Percentiles rank a stretch among this genome's conserved stretches.
phyloP scores from a whole-genome alignment of 140 eudicot genomes.

The Oenanthe javanica region DNA sequence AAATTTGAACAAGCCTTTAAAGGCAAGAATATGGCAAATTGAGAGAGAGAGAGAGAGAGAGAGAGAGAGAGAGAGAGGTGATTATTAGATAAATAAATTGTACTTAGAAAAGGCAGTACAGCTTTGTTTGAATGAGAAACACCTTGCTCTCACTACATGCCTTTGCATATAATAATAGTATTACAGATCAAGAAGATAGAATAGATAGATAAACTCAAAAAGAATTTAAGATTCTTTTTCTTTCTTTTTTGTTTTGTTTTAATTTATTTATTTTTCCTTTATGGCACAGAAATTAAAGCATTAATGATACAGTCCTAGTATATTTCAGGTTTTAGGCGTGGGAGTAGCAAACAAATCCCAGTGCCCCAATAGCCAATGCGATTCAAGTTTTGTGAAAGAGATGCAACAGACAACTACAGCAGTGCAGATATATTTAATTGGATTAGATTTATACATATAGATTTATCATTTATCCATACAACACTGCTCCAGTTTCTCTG shows the following conservation, averaged over 20 bases:
- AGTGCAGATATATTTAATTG: slow-evolving; percentile 14
- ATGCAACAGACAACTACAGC: slow-evolving; percentile 44
- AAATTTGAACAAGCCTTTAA: not conserved
- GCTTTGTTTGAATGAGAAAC: slow-evolving; percentile 14
- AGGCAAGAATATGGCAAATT: not conserved
- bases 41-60: not conserved
- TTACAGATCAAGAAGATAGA: slow-evolving; percentile 7
- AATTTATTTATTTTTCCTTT: slow-evolving; percentile 6
- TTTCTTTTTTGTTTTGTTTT: not conserved
- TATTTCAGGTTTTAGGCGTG: slow-evolving; percentile 38
- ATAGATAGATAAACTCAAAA: slow-evolving; percentile 20
- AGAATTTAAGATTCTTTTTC: slow-evolving; percentile 33
- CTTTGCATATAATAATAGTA: slow-evolving; percentile 20
- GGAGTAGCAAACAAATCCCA: slow-evolving; percentile 81
- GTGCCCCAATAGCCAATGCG: slow-evolving; percentile 41
- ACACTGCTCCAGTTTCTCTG: not conserved
- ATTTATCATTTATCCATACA: not conserved
- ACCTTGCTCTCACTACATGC: slow-evolving; percentile 4
- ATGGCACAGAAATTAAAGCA: slow-evolving; percentile 49
- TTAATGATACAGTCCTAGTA: slow-evolving; percentile 12
- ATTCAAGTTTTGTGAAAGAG: slow-evolving; percentile 55
- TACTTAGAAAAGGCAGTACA: not conserved
- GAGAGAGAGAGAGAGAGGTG: not conserved
- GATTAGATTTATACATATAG: not conserved
- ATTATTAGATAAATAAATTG: not conserved